phyloP scores from a whole-genome alignment of 306 rosid species.

The Albizia julibrissin region DNA sequence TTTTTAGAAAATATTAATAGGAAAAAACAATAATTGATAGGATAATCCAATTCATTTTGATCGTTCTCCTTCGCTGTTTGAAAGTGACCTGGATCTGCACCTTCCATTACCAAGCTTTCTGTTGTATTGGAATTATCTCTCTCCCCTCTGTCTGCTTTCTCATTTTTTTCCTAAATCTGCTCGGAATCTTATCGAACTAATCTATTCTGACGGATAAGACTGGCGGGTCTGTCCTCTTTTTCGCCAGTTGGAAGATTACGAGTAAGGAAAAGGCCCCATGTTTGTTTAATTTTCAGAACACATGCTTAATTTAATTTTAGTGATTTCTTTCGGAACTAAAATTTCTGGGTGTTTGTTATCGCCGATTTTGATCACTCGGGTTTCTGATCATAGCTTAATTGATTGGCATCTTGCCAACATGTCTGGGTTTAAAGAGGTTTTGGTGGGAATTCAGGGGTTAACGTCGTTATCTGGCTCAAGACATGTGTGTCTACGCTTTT shows the following conservation, averaged over 20 bases:
- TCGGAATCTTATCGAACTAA: slow-evolving; percentile 54
- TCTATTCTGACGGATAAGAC: slow-evolving; percentile 59
- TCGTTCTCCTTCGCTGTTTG: slow-evolving; percentile 25
- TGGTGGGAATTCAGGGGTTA: slow-evolving; percentile 22
- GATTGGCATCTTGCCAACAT: slow-evolving; percentile 16
- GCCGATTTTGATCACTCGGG: slow-evolving; percentile 28
- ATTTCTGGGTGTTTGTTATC: slow-evolving; percentile 25
- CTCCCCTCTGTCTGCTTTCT: neutral
- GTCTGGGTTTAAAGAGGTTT: slow-evolving; percentile 37
- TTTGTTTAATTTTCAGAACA: slow-evolving; percentile 21
- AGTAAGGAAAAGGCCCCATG: slow-evolving; percentile 37
- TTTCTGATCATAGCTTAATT: slow-evolving; percentile 25
- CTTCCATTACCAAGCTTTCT: slow-evolving; percentile 36
- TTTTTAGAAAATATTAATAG: neutral
- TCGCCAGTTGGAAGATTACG: slow-evolving; percentile 37
- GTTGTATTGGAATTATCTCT: neutral
- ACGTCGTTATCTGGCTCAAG: neutral
- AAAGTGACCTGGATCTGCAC: slow-evolving; percentile 52
- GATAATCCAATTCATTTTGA: slow-evolving; percentile 7
- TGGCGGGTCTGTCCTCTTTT: slow-evolving; percentile 45
- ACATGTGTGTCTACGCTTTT: slow-evolving; percentile 24
- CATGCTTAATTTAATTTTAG: slow-evolving; percentile 31
- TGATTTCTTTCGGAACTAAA: slow-evolving; percentile 19
- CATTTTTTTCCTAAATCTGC: slow-evolving; percentile 28
- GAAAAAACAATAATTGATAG: neutral